Base-by-base conservation (phyloP, 1,284 basidiomycete species). In the Tilletia indica region DNA sequence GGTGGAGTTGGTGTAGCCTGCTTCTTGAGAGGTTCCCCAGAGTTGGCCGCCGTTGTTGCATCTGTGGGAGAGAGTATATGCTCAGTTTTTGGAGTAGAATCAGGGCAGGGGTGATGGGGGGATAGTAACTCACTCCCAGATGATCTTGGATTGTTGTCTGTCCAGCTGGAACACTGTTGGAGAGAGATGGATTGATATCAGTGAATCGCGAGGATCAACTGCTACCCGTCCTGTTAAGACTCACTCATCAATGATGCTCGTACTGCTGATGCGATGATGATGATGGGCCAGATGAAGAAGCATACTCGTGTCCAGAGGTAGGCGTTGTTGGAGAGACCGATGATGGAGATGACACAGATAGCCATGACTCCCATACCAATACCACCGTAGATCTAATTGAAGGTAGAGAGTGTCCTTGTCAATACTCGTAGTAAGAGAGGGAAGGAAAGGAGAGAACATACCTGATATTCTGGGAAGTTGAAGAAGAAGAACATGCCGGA, bases 191-290 rank as follows among this genome's bases (percentile, higher is more conserved):
- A 31, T 31, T 31, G 25, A 31, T 2, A 31, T 31, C 25, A 31
- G 25, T 31, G 25, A 31, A 31, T 31, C 25, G 25, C 25, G 25
- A 31, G 25, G 25, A 31, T 31, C 0, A 31, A 31, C 25, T 31
- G 25, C 25, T 1, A 31, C 25, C 25, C 25, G 25, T 31, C 25
- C 1, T 31, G 25, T 2, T 2, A 42, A 5, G 12, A 86, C 83
- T 90, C 88, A 83, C 91, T 90, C 89, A 92, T 92, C 74, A 91
- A 83, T 78, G 90, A 89, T 49, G 89, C 90, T 74, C 91, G 88
- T 71, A 92, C 85, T 36, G 89, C 89, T 77, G 86, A 87, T 73
- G 90, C 87, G 81, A 91, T 86, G 78, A 92, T 89, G 74, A 91
- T 78, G 82, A 91, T 88, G 3, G 91, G 90, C 90, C 91, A 92